Base-by-base conservation (phyloP, 2,329 filamentous ascomycete genomes). In the Bipolaris bicolor region DNA sequence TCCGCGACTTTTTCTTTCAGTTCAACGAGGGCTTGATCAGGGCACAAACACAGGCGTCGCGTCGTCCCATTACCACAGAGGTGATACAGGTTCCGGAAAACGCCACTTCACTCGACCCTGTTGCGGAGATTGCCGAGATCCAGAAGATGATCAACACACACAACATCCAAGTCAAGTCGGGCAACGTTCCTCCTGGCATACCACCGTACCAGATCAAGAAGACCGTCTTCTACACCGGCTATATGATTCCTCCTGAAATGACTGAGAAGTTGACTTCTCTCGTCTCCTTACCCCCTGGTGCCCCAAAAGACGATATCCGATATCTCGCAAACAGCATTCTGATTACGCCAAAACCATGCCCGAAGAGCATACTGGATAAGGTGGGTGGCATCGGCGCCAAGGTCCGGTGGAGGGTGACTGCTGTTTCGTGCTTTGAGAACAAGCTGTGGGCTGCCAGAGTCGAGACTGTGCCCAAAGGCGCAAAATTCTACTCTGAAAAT, bases 61-160 rank as follows among this genome's bases (percentile, higher is more conserved):
- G 90, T 39, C 85, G 84, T 7, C 84, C 89, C 0, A 88, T 98
- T 61, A 80, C 75, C 7, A 87, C 89, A 33, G 91, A 97, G 72
- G 92, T 98, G 18, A 84, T 98, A 20, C 91, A 94, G 71, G 93
- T 99, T 13, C 84, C 87, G 3, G 92, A 97, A 72, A 83, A 86
- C 56, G 86, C 87, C 22, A 90, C 86, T 5, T 86, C 82, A 48
- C 84, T 97, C 33, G 88, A 95, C 64, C 91, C 92, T 1, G 84
- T 92, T 33, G 81, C 85, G 16, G 93, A 97, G 78, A 85, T 93
- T 34, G 88, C 90, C 15, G 89, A 94, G 74, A 86, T 98, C 13
- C 93, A 97, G 77, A 88, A 89, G 64, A 89, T 97, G 82, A 89
- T 98, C 78, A 94, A 96, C 72, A 82, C 85, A 18, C 94, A 98